Base-by-base conservation (phyloP, 768 basidiomycete genomes). In the Lyophyllum shimeji region DNA sequence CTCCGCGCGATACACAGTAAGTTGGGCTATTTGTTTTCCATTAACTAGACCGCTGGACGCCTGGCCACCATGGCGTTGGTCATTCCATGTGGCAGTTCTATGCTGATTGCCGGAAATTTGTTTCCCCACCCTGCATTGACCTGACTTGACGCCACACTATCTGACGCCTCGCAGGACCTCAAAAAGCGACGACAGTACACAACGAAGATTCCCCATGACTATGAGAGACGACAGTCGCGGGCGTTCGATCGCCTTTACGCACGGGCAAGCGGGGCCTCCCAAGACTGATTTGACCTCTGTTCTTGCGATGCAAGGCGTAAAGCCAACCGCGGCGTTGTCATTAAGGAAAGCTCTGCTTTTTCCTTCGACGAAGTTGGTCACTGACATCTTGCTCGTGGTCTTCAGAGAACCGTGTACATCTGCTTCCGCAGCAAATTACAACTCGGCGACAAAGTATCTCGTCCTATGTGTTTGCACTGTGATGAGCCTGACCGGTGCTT, bases 131-230 rank as follows among this genome's bases (percentile, higher is more conserved):
- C 39, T 18, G 40, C 7, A 20, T 52, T 13, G n/a, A 37, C 42
- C 9, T 25, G 23, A 17, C 17, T 49, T 58, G 29, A 47, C 18
- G 39, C 53, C 49, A 46, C 57, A 51, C 27, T 53, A 11, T 53
- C 12, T 29, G 23, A 18, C 34, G 34, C 20, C 8, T 33, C n/a
- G 5, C 39, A 40, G 39, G 9, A 40, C 39, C 2, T 23, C 17
- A 17, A 29, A 7, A 42, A 20, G 33, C 21, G 17, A 27, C 29
- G 39, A 21, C 29, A 50, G 15, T 15, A 50, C 50, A 43, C n/a
- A 46, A 20, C n/a, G n/a, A 18, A 21, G 13, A 40, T 17, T 5
- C 39, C 39, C n/a, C 4, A 18, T 40, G 9, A 9, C 17, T 1
- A 40, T 17, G 6, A n/a, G n/a, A 40, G 39, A 18, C n/a, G 17